phyloP scores from a whole-genome alignment of 805 yeast species.

The Lachancea sp. region DNA sequence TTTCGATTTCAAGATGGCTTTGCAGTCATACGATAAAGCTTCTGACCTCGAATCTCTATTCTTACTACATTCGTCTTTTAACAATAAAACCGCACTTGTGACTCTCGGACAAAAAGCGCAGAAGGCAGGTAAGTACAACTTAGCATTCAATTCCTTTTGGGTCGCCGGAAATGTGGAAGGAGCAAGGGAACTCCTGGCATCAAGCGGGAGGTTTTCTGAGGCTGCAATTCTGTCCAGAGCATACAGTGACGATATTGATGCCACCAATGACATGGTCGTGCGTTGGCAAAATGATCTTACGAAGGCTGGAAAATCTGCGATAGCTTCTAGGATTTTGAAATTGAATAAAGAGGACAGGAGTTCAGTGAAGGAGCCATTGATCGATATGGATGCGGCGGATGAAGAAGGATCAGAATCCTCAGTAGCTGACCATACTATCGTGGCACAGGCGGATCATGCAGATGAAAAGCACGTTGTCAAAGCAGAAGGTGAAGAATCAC shows the following conservation, averaged over 20 bases:
- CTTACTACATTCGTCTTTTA: constrained; percentile 75
- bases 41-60: constrained; percentile 77
- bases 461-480: constrained; percentile 14
- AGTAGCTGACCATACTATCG: constrained; percentile 9
- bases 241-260: constrained; percentile 48
- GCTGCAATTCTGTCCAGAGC: constrained; percentile 76
- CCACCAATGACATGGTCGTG: constrained; percentile 42
- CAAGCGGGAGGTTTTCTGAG: constrained; percentile 70
- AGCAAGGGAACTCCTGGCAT: constrained; percentile 59
- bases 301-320: constrained; percentile 44
- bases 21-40: constrained; percentile 70
- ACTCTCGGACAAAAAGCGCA: constrained; percentile 63
- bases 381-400: constrained; percentile 35
- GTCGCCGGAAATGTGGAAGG: constrained; percentile 60
- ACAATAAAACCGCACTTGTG: constrained; percentile 53
- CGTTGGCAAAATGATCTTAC: constrained; percentile 63
- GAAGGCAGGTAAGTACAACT: constrained; percentile 71
- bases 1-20: constrained; percentile 80
- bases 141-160: constrained; percentile 93
- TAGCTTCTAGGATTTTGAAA: constrained; percentile 56
- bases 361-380: constrained; percentile 31
- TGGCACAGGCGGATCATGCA: constrained; percentile 15
- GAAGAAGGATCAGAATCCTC: constrained; percentile 17
- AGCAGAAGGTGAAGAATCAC: constrained; percentile 17
- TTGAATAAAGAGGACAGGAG: constrained; percentile 33